Evolutionary conservation across 495 filamentous ascomycete genomes (phyloP), one percentile per base, ranked within the genome.

Genomic region (Astrothelium macrocarpum): DNA sequence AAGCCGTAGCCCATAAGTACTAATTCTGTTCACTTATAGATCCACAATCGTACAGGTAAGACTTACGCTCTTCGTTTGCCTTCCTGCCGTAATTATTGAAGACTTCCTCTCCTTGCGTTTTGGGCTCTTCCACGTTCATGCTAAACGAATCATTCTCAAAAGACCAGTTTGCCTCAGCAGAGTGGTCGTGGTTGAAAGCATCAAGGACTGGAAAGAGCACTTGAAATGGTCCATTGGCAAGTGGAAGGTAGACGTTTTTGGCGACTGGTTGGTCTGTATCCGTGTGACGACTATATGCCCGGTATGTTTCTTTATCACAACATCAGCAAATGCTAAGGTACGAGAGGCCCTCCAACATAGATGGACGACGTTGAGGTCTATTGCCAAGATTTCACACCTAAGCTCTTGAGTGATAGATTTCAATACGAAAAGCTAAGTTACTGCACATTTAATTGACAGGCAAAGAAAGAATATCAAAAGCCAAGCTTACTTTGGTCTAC

Each of bases 1-100:
- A 89, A 89, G 2, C 86, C 86, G 59, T 89, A 89, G 49, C 86
- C 86, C 74, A 87, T 77, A 59, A 89, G 76, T 32, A 88, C 83
- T 85, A 26, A 5, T 26, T 29, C 14, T 42, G 32, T 64, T 70
- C 32, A 71, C 42, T 67, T 29, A 32, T 59, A 28, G 43, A n/a
- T n/a, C n/a, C n/a, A n/a, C n/a, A n/a, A n/a, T n/a, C 29, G 5
- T 29, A 28, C 9, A 9, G 20, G 25, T 16, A 29, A 16, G 20
- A 75, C 80, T 46, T 67, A 84, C 83, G 70, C 68, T 88, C 84
- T 67, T 84, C 85, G 64, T 89, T 89, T 59, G 81, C 78, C 59
- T 87, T 85, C 2, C 84, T 80, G 0, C 82, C 85, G 64, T 89
- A 89, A 69, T 89, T 89, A 67, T 89, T 89, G 28, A 76, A 80